phyloP scores from a whole-genome alignment of 2,329 filamentous ascomycete genomes.

The Chrysoporthe austroafricana region DNA sequence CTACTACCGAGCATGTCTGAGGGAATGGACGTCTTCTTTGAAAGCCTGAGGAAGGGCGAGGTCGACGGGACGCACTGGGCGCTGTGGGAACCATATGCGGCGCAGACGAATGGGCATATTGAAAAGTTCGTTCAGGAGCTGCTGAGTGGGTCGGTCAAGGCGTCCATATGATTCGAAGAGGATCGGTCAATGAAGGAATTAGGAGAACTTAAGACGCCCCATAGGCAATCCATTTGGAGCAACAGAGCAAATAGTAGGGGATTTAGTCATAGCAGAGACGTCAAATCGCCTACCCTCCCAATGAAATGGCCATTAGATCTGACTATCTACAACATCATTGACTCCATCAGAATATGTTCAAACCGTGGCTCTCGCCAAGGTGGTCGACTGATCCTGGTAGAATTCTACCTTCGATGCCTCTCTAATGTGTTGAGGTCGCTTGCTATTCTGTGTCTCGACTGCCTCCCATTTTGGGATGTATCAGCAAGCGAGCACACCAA shows the following conservation, averaged over 20 bases:
- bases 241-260: neutral
- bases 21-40: conserved; percentile 72
- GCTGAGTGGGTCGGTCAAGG: conserved; percentile 39
- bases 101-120: conserved; percentile 71
- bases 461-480: too few relatives aligned
- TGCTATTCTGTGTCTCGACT: too few relatives aligned
- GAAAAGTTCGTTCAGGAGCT: conserved; percentile 67
- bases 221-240: neutral
- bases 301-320: neutral
- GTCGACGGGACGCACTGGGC: conserved; percentile 82
- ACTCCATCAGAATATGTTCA: neutral
- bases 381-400: too few relatives aligned
- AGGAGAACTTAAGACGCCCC: too few relatives aligned
- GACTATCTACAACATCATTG: neutral
- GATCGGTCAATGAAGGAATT: neutral
- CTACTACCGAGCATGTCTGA: conserved; percentile 72
- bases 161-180: conserved; percentile 39
- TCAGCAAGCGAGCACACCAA: too few relatives aligned
- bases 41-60: conserved; percentile 65
- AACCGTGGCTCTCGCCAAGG: neutral
- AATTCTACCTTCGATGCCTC: too few relatives aligned
- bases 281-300: too few relatives aligned
- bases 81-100: conserved; percentile 65
- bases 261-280: neutral
- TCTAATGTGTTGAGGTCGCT: too few relatives aligned